These are phyloP conservation scores for Globisporangium mamillatum DNA, from an alignment of 352 stramenopile genomes.

Conservation along the genomic window DNA sequence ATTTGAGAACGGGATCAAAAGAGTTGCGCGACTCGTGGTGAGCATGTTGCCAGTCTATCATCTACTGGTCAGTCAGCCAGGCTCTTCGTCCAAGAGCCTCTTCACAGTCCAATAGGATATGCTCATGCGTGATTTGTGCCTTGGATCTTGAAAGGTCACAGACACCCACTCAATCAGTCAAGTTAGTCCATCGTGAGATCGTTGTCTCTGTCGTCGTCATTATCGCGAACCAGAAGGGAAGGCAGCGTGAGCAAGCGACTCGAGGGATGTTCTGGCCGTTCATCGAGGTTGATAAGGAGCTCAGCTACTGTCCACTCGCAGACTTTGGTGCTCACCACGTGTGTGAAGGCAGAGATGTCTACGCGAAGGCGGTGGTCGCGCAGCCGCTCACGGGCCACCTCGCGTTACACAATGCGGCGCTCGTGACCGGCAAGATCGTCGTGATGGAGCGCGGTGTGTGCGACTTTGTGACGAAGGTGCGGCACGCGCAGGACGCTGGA, in stretches of 20 bases:
- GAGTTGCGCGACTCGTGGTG: constrained; percentile 2
- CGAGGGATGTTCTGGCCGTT: constrained; percentile 70
- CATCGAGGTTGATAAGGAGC: constrained; percentile 49
- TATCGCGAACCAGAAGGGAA: neutral
- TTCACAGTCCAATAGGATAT: constrained; percentile 5
- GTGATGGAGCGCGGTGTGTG: constrained; percentile 65
- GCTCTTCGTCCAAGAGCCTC: neutral
- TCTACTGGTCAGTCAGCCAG: neutral
- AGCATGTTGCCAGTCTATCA: neutral
- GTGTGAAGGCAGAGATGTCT: constrained; percentile 47
- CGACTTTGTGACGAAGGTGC: constrained; percentile 78
- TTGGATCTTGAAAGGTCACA: neutral
- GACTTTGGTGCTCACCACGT: constrained; percentile 50
- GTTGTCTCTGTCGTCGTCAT: neutral
- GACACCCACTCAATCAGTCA: neutral
- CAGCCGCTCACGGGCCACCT: constrained; percentile 54
- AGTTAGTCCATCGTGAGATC: neutral
- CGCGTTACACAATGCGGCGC: constrained; percentile 45
- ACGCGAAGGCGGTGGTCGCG: constrained; percentile 48
- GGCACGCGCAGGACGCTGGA: constrained; percentile 63
- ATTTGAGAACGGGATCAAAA: neutral
- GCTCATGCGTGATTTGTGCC: neutral
- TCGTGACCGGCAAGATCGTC: constrained; percentile 51
- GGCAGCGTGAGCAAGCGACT: neutral
- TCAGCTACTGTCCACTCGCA: constrained; percentile 65